These are phyloP conservation scores for Onygena corvina DNA, from an alignment of 2,329 filamentous ascomycete genomes.

Conservation along the genomic window DNA sequence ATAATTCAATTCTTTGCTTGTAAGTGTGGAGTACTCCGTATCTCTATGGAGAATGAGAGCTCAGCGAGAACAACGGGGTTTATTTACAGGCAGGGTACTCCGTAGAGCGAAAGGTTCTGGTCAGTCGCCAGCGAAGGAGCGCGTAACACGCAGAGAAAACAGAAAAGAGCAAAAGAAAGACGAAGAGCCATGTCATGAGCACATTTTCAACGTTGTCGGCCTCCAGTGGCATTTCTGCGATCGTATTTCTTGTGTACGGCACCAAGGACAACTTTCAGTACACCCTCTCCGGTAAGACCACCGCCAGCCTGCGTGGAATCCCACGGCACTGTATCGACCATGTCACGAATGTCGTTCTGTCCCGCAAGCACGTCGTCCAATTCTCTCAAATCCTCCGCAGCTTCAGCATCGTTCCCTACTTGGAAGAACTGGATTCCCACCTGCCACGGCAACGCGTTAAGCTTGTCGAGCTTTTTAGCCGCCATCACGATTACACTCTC, in stretches of 20 bases:
- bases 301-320: constrained; percentile 37
- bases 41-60: too few relatives aligned
- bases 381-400: constrained; percentile 52
- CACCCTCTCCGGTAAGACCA: constrained; percentile 53
- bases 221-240: constrained; percentile 12
- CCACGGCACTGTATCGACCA: constrained; percentile 83
- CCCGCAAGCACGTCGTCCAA: constrained; percentile 62
- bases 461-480: constrained; percentile 52
- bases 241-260: constrained; percentile 59
- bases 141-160: constrained; percentile 3
- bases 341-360: constrained; percentile 58
- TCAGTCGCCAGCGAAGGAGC: too few relatives aligned
- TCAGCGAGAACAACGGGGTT: too few relatives aligned
- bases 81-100: too few relatives aligned
- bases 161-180: constrained; percentile 4
- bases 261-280: constrained; percentile 74
- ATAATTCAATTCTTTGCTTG: too few relatives aligned
- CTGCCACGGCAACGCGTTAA: constrained; percentile 65
- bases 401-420: constrained; percentile 60
- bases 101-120: too few relatives aligned
- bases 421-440: constrained; percentile 94
- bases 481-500: constrained; percentile 55
- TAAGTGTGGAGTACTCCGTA: too few relatives aligned
- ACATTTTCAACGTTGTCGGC: neutral
- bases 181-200: neutral